Evolutionary conservation across 2,329 filamentous ascomycete species (phyloP).

Genomic region (Colletotrichum sp.): DNA sequence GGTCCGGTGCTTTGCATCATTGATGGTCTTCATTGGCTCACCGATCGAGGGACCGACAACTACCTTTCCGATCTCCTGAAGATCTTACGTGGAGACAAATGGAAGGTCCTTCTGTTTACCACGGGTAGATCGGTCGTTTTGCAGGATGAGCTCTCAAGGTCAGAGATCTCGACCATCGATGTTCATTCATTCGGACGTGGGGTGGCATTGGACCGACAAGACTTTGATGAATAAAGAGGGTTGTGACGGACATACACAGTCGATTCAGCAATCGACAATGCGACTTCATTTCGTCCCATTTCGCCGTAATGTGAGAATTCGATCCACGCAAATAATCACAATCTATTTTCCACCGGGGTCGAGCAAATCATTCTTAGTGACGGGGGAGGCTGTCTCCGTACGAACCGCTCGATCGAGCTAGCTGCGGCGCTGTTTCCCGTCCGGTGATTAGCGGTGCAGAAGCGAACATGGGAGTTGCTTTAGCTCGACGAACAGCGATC

Average conservation of each 20-base stretch:
- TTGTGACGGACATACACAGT: too few relatives aligned
- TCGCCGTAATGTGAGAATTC: too few relatives aligned
- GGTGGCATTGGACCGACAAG: background rate
- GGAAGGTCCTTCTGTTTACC: background rate
- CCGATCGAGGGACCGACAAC: background rate
- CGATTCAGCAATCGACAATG: too few relatives aligned
- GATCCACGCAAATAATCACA: background rate
- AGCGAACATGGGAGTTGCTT: background rate
- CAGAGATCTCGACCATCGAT: background rate
- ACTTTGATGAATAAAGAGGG: background rate
- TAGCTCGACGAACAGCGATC: background rate
- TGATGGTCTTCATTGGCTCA: background rate
- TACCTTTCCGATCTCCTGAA: background rate
- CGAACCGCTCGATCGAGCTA: background rate
- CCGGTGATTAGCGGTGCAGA: background rate
- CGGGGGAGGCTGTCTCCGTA: background rate
- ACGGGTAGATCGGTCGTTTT: background rate
- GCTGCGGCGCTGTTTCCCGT: background rate
- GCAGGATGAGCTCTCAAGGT: background rate
- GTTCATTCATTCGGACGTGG: background rate
- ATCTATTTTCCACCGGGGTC: background rate
- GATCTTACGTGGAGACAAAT: background rate
- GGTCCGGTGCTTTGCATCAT: background rate
- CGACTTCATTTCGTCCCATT: fast-evolving
- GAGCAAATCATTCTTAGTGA: fast-evolving